phyloP scores from a whole-genome alignment of 345 rosid genomes.

The Chamaenerion angustifolium region DNA sequence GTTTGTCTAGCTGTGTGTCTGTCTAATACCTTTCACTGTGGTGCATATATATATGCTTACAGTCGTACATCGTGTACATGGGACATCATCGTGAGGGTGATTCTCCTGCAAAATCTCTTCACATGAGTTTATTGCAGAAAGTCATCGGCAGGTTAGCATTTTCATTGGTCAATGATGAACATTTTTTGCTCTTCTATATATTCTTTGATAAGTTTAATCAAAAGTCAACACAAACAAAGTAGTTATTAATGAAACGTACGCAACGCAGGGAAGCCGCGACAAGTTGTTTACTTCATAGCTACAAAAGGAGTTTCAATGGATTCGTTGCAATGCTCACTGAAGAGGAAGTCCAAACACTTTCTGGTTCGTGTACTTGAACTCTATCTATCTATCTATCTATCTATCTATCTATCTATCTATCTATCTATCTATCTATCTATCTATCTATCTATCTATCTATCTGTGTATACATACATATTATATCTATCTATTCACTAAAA shows the following conservation, averaged over 20 bases:
- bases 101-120: neutral
- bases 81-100: neutral
- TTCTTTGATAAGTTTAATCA: too few species aligned
- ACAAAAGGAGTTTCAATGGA: conserved; percentile 17
- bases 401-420: too few species aligned
- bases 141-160: neutral
- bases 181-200: too few species aligned
- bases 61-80: conserved; percentile 1
- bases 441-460: too few species aligned
- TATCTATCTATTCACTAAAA: too few species aligned
- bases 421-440: too few species aligned
- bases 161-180: too few species aligned
- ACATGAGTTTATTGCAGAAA: conserved; percentile 3
- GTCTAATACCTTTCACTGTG: too few species aligned
- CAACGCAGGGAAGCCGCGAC: neutral
- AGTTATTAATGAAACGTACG: too few species aligned
- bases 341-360: conserved; percentile 8
- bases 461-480: too few species aligned
- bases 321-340: conserved; percentile 16
- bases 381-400: neutral
- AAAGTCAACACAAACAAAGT: too few species aligned
- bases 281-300: conserved; percentile 12
- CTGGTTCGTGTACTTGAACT: conserved; percentile 2
- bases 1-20: too few species aligned
- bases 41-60: neutral